Base-by-base conservation (phyloP, 371 early-diverging fungal genomes). In the Circinella minor region DNA sequence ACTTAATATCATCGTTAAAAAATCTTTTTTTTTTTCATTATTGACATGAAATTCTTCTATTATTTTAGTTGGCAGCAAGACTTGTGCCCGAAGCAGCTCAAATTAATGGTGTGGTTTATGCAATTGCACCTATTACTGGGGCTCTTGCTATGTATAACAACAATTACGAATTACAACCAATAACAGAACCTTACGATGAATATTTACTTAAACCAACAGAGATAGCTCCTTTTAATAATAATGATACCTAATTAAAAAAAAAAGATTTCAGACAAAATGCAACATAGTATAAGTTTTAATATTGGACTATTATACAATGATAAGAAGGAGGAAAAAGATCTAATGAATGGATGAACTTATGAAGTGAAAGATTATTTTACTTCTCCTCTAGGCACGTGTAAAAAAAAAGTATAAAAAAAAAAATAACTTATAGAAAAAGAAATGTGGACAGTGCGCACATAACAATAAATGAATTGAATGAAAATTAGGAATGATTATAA, bases 321-420 rank as follows among this genome's bases (percentile, higher is more conserved):
- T 43, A n/a, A n/a, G n/a, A n/a, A n/a, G n/a, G n/a, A n/a, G n/a
- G n/a, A n/a, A n/a, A n/a, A n/a, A n/a, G n/a, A n/a, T n/a, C n/a
- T n/a, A n/a, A n/a, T n/a, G n/a, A n/a, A n/a, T n/a, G n/a, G 43
- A 43, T 43, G 43, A 43, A n/a, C n/a, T n/a, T n/a, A n/a, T n/a
- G n/a, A n/a, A n/a, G n/a, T 43, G 43, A 11, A 43, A 9, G 11
- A 43, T 43, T 9, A 43, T 43, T 10, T 57, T 17, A 57, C 11
- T 17, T 3, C 57, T 57, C 57, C 57, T 57, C n/a, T 57, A 4
- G 36, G 27, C 57, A 57, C 57, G 57, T 57, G 57, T 57, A 57
- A 57, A 27, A 27, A 34, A 57, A 57, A 43, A 54, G 15, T 54
- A 13, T 18, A 15, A 54, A 27, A 18, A 55, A 6, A 39, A 43